Evolutionary conservation across 164 flowering plant genomes (phyloP).

Genomic region (Warburgia ugandensis): DNA sequence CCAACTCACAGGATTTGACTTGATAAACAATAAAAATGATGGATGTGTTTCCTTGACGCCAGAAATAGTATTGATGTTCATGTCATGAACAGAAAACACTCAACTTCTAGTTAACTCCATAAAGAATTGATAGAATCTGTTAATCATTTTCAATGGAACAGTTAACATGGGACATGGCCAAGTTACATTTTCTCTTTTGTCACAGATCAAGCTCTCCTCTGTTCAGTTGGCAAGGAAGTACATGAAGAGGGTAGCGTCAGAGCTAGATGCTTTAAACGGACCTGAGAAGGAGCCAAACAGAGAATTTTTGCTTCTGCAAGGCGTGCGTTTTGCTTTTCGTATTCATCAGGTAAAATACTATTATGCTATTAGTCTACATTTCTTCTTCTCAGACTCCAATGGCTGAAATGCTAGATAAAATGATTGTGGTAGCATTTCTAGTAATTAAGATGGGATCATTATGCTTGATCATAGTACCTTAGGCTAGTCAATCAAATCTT

Average conservation of each 20-base stretch:
- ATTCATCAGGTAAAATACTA: slow-evolving; percentile 74
- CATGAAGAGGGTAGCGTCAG: slow-evolving; percentile 89
- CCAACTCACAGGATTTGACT: background rate
- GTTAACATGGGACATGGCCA: background rate
- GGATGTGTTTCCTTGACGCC: background rate
- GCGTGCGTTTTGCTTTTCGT: slow-evolving; percentile 96
- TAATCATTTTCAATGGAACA: too few relatives aligned
- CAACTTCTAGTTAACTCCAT: too few relatives aligned
- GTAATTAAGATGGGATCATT: too few relatives aligned
- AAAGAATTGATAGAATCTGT: too few relatives aligned
- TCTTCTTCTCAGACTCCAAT: background rate
- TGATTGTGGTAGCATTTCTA: background rate
- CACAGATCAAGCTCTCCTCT: slow-evolving; percentile 93
- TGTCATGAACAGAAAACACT: too few relatives aligned
- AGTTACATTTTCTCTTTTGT: background rate
- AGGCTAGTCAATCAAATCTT: too few relatives aligned
- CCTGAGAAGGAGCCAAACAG: slow-evolving; percentile 86
- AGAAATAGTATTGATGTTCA: too few relatives aligned
- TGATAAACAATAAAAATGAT: background rate
- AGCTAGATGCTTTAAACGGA: slow-evolving; percentile 70
- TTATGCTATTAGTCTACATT: background rate
- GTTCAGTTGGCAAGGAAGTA: slow-evolving; percentile 88
- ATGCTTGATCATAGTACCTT: too few relatives aligned
- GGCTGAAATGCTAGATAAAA: background rate
- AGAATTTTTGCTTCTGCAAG: slow-evolving; percentile 86